phyloP scores from a whole-genome alignment of 345 rosid genomes.

The Gossypium stocksii region DNA sequence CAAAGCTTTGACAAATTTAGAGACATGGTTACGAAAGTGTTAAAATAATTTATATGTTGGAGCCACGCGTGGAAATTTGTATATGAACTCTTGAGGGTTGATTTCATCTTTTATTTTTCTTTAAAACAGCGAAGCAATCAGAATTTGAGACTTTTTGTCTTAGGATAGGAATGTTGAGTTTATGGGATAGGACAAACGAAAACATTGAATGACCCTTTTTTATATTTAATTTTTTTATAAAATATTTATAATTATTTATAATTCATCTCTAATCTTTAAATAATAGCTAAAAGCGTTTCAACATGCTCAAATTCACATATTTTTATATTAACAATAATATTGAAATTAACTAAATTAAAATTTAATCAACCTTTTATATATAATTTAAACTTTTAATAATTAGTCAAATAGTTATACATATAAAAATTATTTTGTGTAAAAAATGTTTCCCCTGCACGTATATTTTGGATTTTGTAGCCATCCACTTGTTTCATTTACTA shows the following conservation, averaged over 20 bases:
- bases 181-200: background rate
- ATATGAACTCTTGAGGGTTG: background rate
- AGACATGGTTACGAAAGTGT: background rate
- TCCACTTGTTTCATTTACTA: no score
- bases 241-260: no score
- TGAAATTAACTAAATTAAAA: no score
- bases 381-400: background rate
- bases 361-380: background rate
- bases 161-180: background rate
- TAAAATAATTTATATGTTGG: background rate
- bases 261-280: no score
- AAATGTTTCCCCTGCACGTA: no score
- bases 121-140: background rate
- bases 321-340: no score
- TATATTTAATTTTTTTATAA: no score
- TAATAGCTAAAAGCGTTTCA: fast-evolving
- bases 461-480: no score
- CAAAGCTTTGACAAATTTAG: no score
- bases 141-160: background rate
- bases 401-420: background rate
- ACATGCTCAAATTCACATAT: fast-evolving
- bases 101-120: background rate
- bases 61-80: conserved; percentile 17
- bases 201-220: no score
- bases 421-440: background rate